Conservation (phyloP, 2,329 filamentous ascomycete genomes). For the Myriosclerotinia curreyana region DNA sequence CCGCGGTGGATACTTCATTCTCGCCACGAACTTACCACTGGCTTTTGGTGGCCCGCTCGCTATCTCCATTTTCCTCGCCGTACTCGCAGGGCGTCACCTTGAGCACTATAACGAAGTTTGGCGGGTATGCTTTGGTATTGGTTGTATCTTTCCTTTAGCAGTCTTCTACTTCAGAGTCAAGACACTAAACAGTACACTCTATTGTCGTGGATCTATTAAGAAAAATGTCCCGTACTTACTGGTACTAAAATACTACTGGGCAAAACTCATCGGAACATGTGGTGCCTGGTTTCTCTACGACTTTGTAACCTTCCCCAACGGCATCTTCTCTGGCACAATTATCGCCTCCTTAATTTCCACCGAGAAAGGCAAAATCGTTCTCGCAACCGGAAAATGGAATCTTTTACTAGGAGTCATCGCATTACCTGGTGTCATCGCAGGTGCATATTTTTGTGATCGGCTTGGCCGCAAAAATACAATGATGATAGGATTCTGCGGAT, state of each 20-base stretch:
- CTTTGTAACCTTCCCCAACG: slow-evolving; percentile 45
- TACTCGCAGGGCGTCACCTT: slow-evolving; percentile 42
- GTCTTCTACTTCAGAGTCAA: slow-evolving; percentile 56
- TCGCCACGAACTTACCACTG: slow-evolving; percentile 47
- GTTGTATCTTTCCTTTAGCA: slow-evolving; percentile 49
- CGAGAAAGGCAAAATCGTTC: slow-evolving; percentile 34
- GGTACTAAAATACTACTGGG: slow-evolving; percentile 54
- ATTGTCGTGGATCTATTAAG: slow-evolving; percentile 53
- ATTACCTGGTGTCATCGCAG: slow-evolving; percentile 50
- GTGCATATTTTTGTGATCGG: slow-evolving; percentile 47
- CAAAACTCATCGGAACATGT: slow-evolving; percentile 49
- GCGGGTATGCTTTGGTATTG: slow-evolving; percentile 50
- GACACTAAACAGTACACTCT: slow-evolving; percentile 51
- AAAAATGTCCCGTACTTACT: slow-evolving; percentile 49
- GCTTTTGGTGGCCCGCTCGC: slow-evolving; percentile 44
- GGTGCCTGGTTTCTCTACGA: slow-evolving; percentile 54
- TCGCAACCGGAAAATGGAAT: slow-evolving; percentile 49
- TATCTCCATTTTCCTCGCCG: slow-evolving; percentile 48
- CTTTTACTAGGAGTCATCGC: slow-evolving; percentile 46
- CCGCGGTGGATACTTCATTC: slow-evolving; percentile 46
- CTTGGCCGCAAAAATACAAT: slow-evolving; percentile 51
- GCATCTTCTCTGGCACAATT: slow-evolving; percentile 47
- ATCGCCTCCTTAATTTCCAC: slow-evolving; percentile 42
- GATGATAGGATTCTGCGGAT: slow-evolving; percentile 50
- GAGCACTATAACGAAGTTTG: slow-evolving; percentile 45